These are phyloP conservation scores for Globisporangium takayamanum DNA, from an alignment of 352 stramenopile species.

Conservation along the genomic window DNA sequence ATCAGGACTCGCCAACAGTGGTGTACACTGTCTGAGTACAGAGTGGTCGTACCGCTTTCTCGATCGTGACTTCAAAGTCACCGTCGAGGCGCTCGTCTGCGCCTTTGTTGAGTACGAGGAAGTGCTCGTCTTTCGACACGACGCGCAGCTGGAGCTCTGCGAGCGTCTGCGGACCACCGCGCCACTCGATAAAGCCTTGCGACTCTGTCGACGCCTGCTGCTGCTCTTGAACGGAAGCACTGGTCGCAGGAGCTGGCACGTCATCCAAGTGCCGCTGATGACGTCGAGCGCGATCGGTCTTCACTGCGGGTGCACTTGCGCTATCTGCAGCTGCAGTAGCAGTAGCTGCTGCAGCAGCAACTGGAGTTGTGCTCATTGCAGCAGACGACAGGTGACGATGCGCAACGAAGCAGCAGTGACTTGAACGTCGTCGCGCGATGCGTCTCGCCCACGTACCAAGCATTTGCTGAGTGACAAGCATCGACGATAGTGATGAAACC, in stretches of 20 bases:
- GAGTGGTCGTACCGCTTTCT: conserved; percentile 65
- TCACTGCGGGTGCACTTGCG: background rate
- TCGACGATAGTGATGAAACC: no score
- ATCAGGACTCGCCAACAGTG: background rate
- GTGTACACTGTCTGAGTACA: background rate
- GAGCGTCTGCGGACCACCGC: conserved; percentile 51
- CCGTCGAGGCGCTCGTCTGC: conserved; percentile 82
- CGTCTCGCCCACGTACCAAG: no score
- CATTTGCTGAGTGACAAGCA: no score
- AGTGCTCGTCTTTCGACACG: conserved; percentile 38
- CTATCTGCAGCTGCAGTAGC: background rate
- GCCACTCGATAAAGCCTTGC: conserved; percentile 15
- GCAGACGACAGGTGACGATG: no score
- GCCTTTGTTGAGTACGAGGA: conserved; percentile 77
- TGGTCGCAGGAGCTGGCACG: conserved; percentile 1
- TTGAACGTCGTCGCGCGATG: no score
- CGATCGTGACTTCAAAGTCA: conserved; percentile 83
- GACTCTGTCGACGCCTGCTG: background rate
- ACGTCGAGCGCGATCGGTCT: conserved; percentile 18
- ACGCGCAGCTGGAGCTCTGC: conserved; percentile 50
- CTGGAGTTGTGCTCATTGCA: no score
- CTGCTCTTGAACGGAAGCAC: background rate
- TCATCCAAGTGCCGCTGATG: conserved; percentile 45
- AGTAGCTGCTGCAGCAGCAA: background rate
- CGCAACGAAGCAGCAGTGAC: no score